Evolutionary conservation across 164 flowering plant species (phyloP).

Genomic region (Sedum album): DNA sequence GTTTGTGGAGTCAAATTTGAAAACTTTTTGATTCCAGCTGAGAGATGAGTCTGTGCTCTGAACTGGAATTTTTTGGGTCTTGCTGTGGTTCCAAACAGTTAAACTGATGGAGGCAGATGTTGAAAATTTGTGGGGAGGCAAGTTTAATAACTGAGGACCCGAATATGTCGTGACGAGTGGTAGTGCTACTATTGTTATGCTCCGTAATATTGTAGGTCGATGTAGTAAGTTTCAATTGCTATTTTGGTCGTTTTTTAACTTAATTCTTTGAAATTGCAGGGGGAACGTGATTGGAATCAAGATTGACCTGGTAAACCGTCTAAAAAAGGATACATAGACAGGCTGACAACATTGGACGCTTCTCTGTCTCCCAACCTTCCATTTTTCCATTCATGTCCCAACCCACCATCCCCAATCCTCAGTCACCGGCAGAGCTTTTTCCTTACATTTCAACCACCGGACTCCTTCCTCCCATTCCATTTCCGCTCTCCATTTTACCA

Average conservation of each 20-base stretch:
- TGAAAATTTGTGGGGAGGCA: no score
- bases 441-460: conserved; percentile 5
- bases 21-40: no score
- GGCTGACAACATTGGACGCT: neutral
- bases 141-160: no score
- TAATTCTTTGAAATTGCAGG: neutral
- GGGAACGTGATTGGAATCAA: neutral
- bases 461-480: conserved; percentile 12
- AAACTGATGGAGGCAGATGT: no score
- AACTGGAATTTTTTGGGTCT: no score
- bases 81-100: no score
- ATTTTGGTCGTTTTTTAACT: neutral
- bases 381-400: conserved; percentile 2
- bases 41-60: no score
- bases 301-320: neutral
- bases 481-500: conserved; percentile 43
- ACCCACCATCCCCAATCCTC: conserved; percentile 1
- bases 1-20: no score
- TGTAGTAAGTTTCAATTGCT: neutral
- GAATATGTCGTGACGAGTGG: no score
- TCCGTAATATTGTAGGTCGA: neutral
- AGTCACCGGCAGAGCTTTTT: neutral
- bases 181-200: neutral
- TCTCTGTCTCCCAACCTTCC: conserved; percentile 11
- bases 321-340: neutral